These are phyloP conservation scores for Tylopilus cervinicoccineus DNA, from an alignment of 768 basidiomycete species.

Conservation along the genomic window DNA sequence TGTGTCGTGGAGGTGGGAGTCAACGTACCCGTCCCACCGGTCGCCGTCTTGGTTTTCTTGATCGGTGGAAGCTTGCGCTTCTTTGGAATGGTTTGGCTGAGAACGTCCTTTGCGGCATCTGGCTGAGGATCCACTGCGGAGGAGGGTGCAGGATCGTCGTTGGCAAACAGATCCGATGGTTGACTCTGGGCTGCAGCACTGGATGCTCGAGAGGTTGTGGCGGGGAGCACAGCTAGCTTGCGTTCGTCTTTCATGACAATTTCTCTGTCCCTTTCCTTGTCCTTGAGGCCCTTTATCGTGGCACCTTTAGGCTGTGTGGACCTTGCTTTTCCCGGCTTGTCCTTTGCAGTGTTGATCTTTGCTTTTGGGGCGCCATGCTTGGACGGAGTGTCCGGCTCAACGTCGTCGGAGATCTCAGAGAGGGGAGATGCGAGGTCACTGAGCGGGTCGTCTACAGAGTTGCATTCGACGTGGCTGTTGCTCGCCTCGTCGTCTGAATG, in stretches of 20 bases:
- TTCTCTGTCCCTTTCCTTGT: conserved; percentile 33
- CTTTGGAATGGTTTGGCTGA: conserved; percentile 37
- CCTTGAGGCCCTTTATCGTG: conserved; percentile 29
- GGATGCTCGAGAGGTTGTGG: conserved; percentile 21
- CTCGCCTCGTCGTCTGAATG: conserved; percentile 31
- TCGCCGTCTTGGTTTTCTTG: conserved; percentile 55
- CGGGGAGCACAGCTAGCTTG: conserved; percentile 21
- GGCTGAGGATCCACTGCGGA: conserved; percentile 7
- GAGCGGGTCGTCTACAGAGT: conserved; percentile 24
- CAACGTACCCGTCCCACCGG: conserved; percentile 17
- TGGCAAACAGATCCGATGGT: conserved; percentile 25
- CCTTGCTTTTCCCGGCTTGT: conserved; percentile 24
- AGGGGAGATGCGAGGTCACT: conserved; percentile 23
- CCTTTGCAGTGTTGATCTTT: conserved; percentile 22
- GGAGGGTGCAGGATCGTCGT: conserved; percentile 23
- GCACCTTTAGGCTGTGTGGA: conserved; percentile 12
- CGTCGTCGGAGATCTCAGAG: conserved; percentile 23
- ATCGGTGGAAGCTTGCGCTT: conserved; percentile 67
- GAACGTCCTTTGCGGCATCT: conserved; percentile 18
- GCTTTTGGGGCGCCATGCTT: conserved; percentile 22
- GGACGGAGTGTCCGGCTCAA: conserved; percentile 20
- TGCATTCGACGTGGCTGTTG: conserved; percentile 21
- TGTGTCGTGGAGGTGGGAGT: conserved; percentile 24
- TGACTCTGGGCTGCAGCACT: conserved; percentile 34
- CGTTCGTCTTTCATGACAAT: conserved; percentile 42